A percentile compares a stretch with the other conserved stretches of the same genome.
Conservation (phyloP, 176 grass and related monocot genomes). For the Musa itinerans region DNA sequence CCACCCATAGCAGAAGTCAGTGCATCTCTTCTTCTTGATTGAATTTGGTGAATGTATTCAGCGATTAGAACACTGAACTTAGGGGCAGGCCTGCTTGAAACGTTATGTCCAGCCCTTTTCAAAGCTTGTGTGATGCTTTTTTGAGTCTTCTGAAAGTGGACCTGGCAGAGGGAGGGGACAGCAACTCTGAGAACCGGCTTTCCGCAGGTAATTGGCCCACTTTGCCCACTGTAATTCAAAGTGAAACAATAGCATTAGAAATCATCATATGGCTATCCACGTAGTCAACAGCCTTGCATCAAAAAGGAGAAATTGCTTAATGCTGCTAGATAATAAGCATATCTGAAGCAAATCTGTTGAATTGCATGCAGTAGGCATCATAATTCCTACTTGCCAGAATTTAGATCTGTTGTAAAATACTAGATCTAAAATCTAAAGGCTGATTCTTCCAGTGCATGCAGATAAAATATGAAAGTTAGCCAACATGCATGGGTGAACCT, state of each 20-base stretch:
- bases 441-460: too few species aligned
- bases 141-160: conserved; percentile 1
- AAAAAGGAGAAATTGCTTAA: not conserved
- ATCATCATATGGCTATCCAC: not conserved
- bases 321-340: not conserved
- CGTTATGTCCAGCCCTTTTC: not conserved
- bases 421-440: too few species aligned
- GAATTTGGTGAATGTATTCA: not conserved
- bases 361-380: too few species aligned
- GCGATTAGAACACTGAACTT: not conserved
- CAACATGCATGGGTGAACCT: too few species aligned
- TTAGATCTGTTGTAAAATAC: too few species aligned
- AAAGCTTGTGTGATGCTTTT: conserved; percentile 1
- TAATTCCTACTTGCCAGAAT: too few species aligned
- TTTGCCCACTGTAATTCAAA: not conserved
- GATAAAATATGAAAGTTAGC: too few species aligned
- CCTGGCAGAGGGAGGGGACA: not conserved
- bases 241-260: not conserved
- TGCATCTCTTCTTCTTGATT: not conserved
- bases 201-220: conserved; percentile 2
- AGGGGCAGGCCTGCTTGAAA: not conserved
- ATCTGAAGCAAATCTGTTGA: too few species aligned
- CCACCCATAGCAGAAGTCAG: not conserved
- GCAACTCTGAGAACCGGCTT: conserved; percentile 3
- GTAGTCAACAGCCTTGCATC: not conserved